A percentile compares a stretch with the other conserved stretches of the same genome.
Evolutionary conservation across 202 grass and related monocot species (phyloP).

Genomic region (Cymbopogon flexuosus): DNA sequence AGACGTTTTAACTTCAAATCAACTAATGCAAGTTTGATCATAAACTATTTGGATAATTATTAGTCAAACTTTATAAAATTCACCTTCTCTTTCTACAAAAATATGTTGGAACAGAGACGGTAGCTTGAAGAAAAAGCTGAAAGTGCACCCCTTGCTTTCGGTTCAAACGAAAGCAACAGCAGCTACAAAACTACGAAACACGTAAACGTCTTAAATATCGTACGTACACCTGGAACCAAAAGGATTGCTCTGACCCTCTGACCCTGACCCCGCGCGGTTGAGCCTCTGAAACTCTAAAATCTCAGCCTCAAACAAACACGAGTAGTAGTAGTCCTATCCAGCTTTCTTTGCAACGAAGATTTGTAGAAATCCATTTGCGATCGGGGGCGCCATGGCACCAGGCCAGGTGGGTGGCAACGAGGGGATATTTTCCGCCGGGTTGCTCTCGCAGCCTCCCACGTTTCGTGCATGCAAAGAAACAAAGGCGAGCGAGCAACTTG

Average conservation of each 20-base stretch:
- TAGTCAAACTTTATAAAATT: background rate
- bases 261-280: background rate
- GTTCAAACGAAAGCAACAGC: constrained; percentile 11
- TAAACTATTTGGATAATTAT: background rate
- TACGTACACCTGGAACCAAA: background rate
- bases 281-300: background rate
- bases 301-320: background rate
- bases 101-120: background rate
- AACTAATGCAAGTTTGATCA: background rate
- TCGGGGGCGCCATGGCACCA: background rate
- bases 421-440: background rate
- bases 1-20: background rate
- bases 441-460: background rate
- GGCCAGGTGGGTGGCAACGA: background rate
- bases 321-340: background rate
- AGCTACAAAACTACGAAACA: background rate
- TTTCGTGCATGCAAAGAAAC: background rate
- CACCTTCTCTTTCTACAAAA: background rate
- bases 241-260: background rate
- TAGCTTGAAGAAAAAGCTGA: background rate
- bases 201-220: background rate
- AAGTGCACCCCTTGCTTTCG: background rate
- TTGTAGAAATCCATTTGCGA: background rate
- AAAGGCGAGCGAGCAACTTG: no score
- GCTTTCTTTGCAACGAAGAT: background rate